Base-by-base conservation (phyloP, 768 basidiomycete genomes). In the Auricularia heimuer region DNA sequence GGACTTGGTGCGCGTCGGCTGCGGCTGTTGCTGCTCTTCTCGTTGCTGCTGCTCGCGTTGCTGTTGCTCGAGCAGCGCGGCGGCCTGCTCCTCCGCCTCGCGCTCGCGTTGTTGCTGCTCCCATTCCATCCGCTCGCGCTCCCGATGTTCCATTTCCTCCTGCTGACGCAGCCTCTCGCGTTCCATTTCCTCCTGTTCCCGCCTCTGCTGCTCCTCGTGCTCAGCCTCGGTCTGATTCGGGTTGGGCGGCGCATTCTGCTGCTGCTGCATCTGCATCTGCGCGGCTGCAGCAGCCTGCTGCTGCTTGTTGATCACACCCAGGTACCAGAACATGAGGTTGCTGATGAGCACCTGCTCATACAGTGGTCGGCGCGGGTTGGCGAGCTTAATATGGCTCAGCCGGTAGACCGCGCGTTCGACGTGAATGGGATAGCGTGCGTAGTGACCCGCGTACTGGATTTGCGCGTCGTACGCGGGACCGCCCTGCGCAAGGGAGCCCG, bases 271-370 rank as follows among this genome's bases (percentile, higher is more conserved):
- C 73, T 76, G 68, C 68, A 21, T 35, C 45, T 71, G 69, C 44
- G 74, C 61, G 12, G 78, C 73, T 3, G 79, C 75, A 14, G 81
- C 78, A 63, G 73, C 61, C 33, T 73, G 82, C 71, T 87, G 88
- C 21, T 92, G 84, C 76, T 96, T 94, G 76, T 98, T 97, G 77
- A 98, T 98, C 69, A 98, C 88, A 12, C 95, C 93, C 44, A 99
- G 82, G 74, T 98, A 99, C 97, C 97, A 99, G 81, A 99, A 98
- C 93, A 96, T 97, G 71, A 94, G 78, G 73, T 94, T 94, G 72
- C 89, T 92, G 75, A 92, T 93, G 65, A 92, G 78, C 63, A 90
- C 97, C 75, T 99, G 97, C 78, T 99, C 97, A 71, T 97, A 98
- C 18, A 99, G 81, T 34, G 97, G 95, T 56, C 97, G 83, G 65